Evolutionary conservation across 2,329 filamentous ascomycete species (phyloP), one percentile per base, ranked within the genome.

Genomic region (Paraconiothyrium sp.): DNA sequence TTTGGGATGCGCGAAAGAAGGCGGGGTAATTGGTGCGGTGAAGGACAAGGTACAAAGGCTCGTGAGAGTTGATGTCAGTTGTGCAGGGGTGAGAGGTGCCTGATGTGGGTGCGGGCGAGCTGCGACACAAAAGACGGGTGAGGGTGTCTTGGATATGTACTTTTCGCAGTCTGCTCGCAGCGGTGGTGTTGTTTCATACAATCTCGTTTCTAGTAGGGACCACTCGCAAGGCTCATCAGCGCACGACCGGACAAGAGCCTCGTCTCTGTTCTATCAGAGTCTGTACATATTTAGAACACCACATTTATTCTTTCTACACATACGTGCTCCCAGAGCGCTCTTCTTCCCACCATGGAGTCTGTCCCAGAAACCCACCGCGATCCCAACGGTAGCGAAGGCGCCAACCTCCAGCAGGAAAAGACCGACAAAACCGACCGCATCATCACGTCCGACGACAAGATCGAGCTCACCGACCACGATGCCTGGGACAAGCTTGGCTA

Each of bases 401-500:
- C 59, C 49, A 54, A 61, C 20, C 32, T 66, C 24, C 37, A 67
- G 11, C 56, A 67, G 50, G 61, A 68, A 41, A 63, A 69, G 35
- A 66, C 64, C n/a, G 14, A 32, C 39, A 32, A 34, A 27, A 44
- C 34, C 39, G 63, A 71, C 35, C 67, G 68, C 30, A 64, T 72
- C 35, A 57, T 72, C 54, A 57, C 44, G 20, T 64, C 68, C 43
- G 69, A 70, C 22, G 71, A 74, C 46, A 76, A 75, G 56, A 52
- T 71, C 30, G 75, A 61, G 54, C 72, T 83, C 49, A 76, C 73
- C n/a, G 80, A 82, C 59, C 66, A 59, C 9, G 78, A 81, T 44
- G 74, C 76, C 63, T 79, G 80, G 57, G 73, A 81, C 16, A 70
- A 75, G 27, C 80, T 85, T 27, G 84, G 80, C 11, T 82, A 80